Percentiles rank a stretch among this genome's conserved stretches.
Conservation (phyloP, 805 yeast genomes). For the Starmerella vitae region DNA sequence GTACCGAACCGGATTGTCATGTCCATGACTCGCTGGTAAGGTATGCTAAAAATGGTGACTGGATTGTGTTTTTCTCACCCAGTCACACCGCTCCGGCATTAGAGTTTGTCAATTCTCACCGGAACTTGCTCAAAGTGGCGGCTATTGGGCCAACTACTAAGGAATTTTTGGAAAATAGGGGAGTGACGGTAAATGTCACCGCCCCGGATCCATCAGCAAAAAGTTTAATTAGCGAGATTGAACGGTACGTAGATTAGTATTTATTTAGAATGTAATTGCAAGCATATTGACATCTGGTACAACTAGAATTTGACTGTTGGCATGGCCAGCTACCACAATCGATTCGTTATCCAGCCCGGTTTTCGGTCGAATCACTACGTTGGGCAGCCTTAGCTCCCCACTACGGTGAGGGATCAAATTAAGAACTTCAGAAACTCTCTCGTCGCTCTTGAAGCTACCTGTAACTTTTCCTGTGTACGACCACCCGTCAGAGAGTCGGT, state of each 20-base stretch:
- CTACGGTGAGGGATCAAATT: constrained; percentile 59
- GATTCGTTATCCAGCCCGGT: constrained; percentile 27
- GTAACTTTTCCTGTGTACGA: constrained; percentile 57
- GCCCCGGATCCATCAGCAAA: constrained; percentile 61
- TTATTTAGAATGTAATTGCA: constrained; percentile 37
- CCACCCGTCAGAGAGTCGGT: constrained; percentile 58
- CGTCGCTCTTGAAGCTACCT: constrained; percentile 34
- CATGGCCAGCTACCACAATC: constrained; percentile 47
- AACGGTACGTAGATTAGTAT: too few species aligned
- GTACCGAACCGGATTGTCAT: constrained; percentile 42
- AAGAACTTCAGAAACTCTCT: constrained; percentile 28
- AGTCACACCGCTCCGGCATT: constrained; percentile 67
- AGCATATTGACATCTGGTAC: constrained; percentile 56
- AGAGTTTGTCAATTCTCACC: constrained; percentile 29
- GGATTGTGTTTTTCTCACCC: constrained; percentile 86
- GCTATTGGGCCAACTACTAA: constrained; percentile 86
- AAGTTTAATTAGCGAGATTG: constrained; percentile 36
- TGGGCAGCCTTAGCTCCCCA: constrained; percentile 62
- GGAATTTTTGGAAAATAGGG: constrained; percentile 42
- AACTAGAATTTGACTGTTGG: constrained; percentile 53
- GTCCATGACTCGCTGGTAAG: constrained; percentile 29
- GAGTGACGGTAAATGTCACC: constrained; percentile 46
- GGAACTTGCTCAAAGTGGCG: constrained; percentile 38
- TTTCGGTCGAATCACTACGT: constrained; percentile 29
- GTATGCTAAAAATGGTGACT: constrained; percentile 26